These are phyloP conservation scores for Russula lepida DNA, from an alignment of 768 basidiomycete genomes.

Conservation along the genomic window DNA sequence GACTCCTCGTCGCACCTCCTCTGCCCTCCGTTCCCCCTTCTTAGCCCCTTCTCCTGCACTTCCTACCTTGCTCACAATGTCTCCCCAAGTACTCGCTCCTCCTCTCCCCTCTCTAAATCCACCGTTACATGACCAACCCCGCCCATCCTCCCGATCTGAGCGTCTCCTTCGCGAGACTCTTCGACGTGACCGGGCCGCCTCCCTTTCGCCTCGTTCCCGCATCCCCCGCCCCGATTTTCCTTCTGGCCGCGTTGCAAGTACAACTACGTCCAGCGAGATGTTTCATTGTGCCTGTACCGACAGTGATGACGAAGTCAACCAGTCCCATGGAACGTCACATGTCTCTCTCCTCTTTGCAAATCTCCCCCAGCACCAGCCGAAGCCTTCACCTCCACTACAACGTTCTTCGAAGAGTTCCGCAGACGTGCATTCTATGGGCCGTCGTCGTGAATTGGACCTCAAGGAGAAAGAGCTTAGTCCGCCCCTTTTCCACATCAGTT, in stretches of 20 bases:
- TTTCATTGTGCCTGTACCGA: conserved; percentile 22
- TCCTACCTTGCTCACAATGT: conserved; percentile 33
- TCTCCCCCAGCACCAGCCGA: conserved; percentile 9
- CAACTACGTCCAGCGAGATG: conserved; percentile 15
- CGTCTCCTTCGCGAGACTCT: conserved; percentile 50
- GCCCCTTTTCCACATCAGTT: conserved; percentile 14
- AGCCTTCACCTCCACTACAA: conserved; percentile 3
- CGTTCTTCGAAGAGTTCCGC: conserved; percentile 20
- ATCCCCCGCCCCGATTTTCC: conserved; percentile 12
- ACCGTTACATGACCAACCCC: conserved; percentile 22
- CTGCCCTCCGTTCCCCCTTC: conserved; percentile 2
- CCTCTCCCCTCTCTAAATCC: conserved; percentile 19
- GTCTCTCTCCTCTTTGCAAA: conserved; percentile 25
- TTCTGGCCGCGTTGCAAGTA: conserved; percentile 11
- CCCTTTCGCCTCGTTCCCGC: conserved; percentile 22
- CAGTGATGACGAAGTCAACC: conserved; percentile 27
- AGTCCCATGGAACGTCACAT: conserved; percentile 26
- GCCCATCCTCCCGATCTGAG: conserved; percentile 45
- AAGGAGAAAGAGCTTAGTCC: conserved; percentile 22
- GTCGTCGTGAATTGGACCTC: conserved; percentile 14
- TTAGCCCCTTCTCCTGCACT: conserved; percentile 22
- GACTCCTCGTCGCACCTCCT: conserved; percentile 10
- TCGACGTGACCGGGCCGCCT: conserved; percentile 35
- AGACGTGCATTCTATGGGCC: conserved; percentile 13
- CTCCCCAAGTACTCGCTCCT: conserved; percentile 27